Evolutionary conservation across 2,329 filamentous ascomycete genomes (phyloP), one percentile per base, ranked within the genome.

Genomic region (Aspergillus sp.): DNA sequence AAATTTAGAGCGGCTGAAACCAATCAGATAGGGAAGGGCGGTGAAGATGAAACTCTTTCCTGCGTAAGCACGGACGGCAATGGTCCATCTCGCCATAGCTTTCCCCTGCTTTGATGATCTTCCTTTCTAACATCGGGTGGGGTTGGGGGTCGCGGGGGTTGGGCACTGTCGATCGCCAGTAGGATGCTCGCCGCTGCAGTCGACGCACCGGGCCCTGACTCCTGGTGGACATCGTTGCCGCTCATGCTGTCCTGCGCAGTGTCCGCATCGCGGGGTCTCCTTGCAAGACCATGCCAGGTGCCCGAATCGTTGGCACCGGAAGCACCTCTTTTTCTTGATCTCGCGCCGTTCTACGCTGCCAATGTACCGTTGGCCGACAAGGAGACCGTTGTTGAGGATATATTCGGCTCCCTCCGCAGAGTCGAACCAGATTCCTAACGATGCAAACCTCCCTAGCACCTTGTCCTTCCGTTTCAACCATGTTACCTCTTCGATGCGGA

Each of bases 391-490:
- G 2, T 58, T 56, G 4, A 68, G 61, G 1, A 67, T 62, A 33
- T 22, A 62, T 60, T 67, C 63, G 13, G 67, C 66, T 50, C 58
- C 64, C 48, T 70, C 61, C 34, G 50, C 24, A 7, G 54, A 61
- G 51, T 72, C 53, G 15, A 72, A 59, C 64, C 61, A 72, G 54
- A 51, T 51, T 12, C 22, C 48, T 3, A 51, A 22, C 7, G 20
- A 51, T 22, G 60, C 64, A 15, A 61, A 66, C 19, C 44, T 62
- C 12, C 64, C 65, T 4, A 71, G 37, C 1, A 46, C 30, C 19
- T 59, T 66, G 51, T 68, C 68, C 37, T 51, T 67, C 47, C 68
- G 68, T 5, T 69, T 70, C 6, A 68, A 54, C 66, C 60, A 71
- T 44, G 63, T 61, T 8, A 69, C 51, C 2, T 71, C 63, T n/a